Evolutionary conservation across 2,329 filamentous ascomycete genomes (phyloP).

Genomic region (Fusarium zealandicum): DNA sequence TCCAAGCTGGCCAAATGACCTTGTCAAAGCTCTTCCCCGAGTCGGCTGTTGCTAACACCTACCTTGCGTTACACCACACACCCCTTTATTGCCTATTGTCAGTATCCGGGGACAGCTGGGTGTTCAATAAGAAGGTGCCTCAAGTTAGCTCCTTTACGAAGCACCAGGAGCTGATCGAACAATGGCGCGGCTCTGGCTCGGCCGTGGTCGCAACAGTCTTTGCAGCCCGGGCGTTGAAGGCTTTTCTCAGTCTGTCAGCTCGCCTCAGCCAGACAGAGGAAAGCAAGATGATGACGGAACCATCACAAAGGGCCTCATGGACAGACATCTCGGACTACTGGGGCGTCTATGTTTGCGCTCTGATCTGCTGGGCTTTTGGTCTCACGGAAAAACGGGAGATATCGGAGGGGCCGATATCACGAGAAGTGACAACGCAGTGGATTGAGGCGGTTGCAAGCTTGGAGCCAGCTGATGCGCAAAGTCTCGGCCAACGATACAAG

Average conservation of each 20-base stretch:
- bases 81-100: conserved; percentile 65
- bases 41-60: conserved; percentile 58
- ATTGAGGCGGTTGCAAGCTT: conserved; percentile 52
- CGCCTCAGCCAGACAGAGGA: background rate
- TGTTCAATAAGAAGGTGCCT: conserved; percentile 62
- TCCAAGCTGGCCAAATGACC: conserved; percentile 36
- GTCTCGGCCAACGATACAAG: conserved; percentile 50
- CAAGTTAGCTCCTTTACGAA: conserved; percentile 53
- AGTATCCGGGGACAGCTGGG: conserved; percentile 65
- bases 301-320: conserved; percentile 29
- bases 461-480: conserved; percentile 50
- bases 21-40: conserved; percentile 54
- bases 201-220: conserved; percentile 57
- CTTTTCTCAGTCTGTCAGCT: conserved; percentile 49
- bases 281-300: conserved; percentile 8
- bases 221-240: conserved; percentile 60
- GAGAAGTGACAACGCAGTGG: conserved; percentile 47
- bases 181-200: conserved; percentile 55
- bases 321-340: conserved; percentile 60
- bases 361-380: conserved; percentile 67
- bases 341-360: conserved; percentile 62
- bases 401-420: conserved; percentile 32
- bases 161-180: conserved; percentile 55
- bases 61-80: conserved; percentile 64
- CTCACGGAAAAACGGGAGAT: conserved; percentile 42